Base-by-base conservation (phyloP, 139 green algal genomes). In the Astrephomene gubernaculifera region DNA sequence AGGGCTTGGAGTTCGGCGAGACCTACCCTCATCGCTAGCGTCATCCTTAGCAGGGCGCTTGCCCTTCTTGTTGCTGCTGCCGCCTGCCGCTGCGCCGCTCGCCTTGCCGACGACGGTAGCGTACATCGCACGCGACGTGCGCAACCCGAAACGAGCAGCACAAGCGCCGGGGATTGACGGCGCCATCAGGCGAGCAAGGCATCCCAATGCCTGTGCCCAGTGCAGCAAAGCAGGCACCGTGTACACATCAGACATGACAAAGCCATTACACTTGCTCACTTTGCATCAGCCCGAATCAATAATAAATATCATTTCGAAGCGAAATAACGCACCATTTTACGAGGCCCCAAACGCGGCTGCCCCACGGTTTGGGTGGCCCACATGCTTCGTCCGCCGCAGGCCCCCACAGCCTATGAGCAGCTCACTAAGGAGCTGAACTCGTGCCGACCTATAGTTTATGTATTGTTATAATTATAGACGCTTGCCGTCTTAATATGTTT, bases 51-150 rank as follows among this genome's bases (percentile, higher is more conserved):
- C 63, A 19, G 43, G 43, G 6, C 43, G 19, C 64, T 74, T 84
- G 78, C 78, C 78, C 78, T 84, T 84, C 78, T 84, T 84, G 39
- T 36, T 52, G 43, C 61, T 52, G 43, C 61, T 63, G 21, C 29
- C 41, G 1, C 22, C 43, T 5, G 76, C n/a, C 6, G 41, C 29
- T 7, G 74, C 36, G 25, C 27, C 54, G 41, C 29, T 17, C 9
- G 17, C 57, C 9, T 68, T 49, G 39, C 38, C 75, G 5, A 35
- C 27, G 33, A 65, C 71, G 31, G 65, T 45, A 31, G 3, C 70
- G 27, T 54, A 24, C 14, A 81, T 19, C 73, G 21, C 38, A 35
- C 73, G 52, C 1, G 73, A 25, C 2, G 29, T 53, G 0, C 73
- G 54, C 27, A 82, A 38, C 36, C 24, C 31, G 0, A 57, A 31